These are phyloP conservation scores for Kappamyces sp. DNA, from an alignment of 192 early-diverging fungal genomes.

Conservation along the genomic window DNA sequence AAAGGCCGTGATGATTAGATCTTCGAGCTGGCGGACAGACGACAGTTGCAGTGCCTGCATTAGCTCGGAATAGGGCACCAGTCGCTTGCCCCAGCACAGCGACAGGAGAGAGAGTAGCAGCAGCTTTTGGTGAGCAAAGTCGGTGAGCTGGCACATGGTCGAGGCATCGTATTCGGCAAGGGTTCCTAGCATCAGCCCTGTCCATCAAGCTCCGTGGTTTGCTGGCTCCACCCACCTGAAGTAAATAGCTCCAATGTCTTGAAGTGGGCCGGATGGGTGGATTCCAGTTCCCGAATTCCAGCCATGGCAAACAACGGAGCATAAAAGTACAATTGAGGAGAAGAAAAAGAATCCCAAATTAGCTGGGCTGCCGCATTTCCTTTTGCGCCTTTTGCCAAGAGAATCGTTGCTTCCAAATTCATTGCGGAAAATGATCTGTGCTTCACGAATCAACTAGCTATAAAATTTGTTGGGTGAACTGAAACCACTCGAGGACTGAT, in stretches of 20 bases:
- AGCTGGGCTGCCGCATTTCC: constrained; percentile 65
- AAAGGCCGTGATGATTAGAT: constrained; percentile 81
- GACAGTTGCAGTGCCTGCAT: constrained; percentile 62
- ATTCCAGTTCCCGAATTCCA: no score
- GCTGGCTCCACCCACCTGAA: no score
- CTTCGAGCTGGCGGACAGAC: constrained; percentile 79
- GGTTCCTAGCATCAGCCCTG: no score
- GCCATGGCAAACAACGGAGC: constrained; percentile 64
- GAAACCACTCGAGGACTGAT: no score
- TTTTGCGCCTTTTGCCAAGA: constrained; percentile 67
- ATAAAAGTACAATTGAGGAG: constrained; percentile 73
- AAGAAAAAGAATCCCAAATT: constrained; percentile 60
- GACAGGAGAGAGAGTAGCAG: constrained; percentile 77
- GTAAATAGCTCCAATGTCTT: no score
- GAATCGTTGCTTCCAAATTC: constrained; percentile 52
- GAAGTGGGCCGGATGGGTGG: no score
- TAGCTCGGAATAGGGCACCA: constrained; percentile 63
- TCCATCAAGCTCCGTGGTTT: no score
- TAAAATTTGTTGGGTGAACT: no score
- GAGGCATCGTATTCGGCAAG: neutral
- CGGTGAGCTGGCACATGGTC: constrained; percentile 25
- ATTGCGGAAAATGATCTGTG: no score
- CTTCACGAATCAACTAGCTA: no score
- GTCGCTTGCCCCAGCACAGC: constrained; percentile 54
- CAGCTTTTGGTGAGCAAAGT: constrained; percentile 33